Percentiles rank a stretch among this genome's conserved stretches.
phyloP scores from a whole-genome alignment of 306 rosid species.

The Dryas alaskensis region DNA sequence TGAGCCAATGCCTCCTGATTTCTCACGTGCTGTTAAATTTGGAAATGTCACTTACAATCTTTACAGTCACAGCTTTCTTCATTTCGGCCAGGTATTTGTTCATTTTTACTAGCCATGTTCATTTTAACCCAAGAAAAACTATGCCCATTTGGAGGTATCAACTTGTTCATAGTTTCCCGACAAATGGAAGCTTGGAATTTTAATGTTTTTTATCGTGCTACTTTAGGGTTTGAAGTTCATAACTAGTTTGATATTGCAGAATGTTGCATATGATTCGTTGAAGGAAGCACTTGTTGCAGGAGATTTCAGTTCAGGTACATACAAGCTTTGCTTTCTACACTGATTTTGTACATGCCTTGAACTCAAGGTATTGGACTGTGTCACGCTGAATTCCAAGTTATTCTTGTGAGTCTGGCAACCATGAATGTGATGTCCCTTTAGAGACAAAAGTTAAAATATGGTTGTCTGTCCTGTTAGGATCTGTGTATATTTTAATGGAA shows the following conservation, averaged over 20 bases:
- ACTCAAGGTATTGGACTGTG: not conserved
- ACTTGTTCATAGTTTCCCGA: not conserved
- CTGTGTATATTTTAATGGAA: not conserved
- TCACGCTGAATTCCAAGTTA: not conserved
- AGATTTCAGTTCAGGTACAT: constrained; percentile 52
- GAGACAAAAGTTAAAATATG: not conserved
- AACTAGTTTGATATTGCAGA: constrained; percentile 49
- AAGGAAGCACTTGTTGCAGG: constrained; percentile 62
- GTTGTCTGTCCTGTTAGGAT: constrained; percentile 2
- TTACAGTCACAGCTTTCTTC: constrained; percentile 96
- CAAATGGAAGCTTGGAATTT: not conserved
- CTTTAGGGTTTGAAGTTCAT: constrained; percentile 20
- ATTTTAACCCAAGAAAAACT: not conserved
- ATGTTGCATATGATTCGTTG: constrained; percentile 83
- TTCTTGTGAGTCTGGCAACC: not conserved
- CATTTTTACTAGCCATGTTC: constrained; percentile 7
- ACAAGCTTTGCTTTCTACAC: constrained; percentile 5
- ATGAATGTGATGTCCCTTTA: not conserved
- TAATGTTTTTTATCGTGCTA: constrained; percentile 14
- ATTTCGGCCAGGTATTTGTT: constrained; percentile 79
- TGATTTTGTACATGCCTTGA: constrained; percentile 5
- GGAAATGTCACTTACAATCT: constrained; percentile 76
- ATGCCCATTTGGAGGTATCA: not conserved
- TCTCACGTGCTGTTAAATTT: constrained; percentile 54
- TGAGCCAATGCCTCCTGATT: constrained; percentile 61